These are phyloP conservation scores for barrel medic (Medicago truncatula) DNA, from an alignment of 306 rosid genomes.

Conservation along the genomic window MtrunA17r5.0-ANR NC_053042.1:4376501-4377000, in stretches of 20 bases:
- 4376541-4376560: constrained; percentile 43
- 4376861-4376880: constrained; percentile 44
- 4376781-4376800: constrained; percentile 36
- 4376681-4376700: constrained; percentile 40
- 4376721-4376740: constrained; percentile 41
- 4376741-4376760: constrained; percentile 47
- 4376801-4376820: constrained; percentile 43
- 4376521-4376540: constrained; percentile 51
- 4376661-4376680: constrained; percentile 49
- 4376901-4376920: constrained; percentile 51
- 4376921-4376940: constrained; percentile 46
- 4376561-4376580: constrained; percentile 35
- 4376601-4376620: constrained; percentile 42
- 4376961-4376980: constrained; percentile 55
- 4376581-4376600: constrained; percentile 41
- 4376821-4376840: constrained; percentile 44
- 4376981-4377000: constrained; percentile 70
- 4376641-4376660: constrained; percentile 43
- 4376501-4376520: constrained; percentile 50
- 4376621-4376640: constrained; percentile 39
- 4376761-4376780: constrained; percentile 46
- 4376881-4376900: constrained; percentile 45
- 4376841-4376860: constrained; percentile 49
- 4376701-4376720: constrained; percentile 33
- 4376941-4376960: constrained; percentile 49